Base-by-base conservation (phyloP, 768 basidiomycete genomes). In the Suillus lakei region DNA sequence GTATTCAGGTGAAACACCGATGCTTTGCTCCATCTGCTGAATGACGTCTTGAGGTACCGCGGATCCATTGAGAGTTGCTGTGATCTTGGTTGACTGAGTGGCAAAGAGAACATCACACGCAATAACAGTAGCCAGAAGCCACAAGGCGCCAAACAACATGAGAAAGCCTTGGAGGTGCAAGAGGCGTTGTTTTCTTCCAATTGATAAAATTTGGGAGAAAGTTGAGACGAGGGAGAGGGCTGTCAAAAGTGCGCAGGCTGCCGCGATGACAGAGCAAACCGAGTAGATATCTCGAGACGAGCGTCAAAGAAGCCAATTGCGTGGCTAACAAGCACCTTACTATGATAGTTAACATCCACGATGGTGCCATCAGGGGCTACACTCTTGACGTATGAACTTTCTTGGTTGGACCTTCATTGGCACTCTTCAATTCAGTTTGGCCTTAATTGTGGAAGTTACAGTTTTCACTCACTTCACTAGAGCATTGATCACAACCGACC, bases 81-180 rank as follows among this genome's bases (percentile, higher is more conserved):
- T 66, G 64, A 87, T 76, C 62, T 78, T 72, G n/a, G 80, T 83
- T 28, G 72, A 70, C 53, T 78, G 77, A 64, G 73, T 84, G 21
- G 81, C 79, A 66, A 82, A 80, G 75, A 80, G 80, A 63, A 78
- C 67, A 43, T 81, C 80, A 66, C 81, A 83, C 7, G 81, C 77
- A 23, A 84, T 79, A 65, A 83, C 76, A 60, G 80, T 76, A 28
- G 79, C 82, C 64, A 88, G 76, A 50, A 87, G 74, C 82, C 82
- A 84, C 15, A 77, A 28, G 39, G 77, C 69, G 68, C 79, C 73
- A 70, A 86, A 81, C 21, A 74, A 71, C 67, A 85, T 76, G 43
- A 78, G 28, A 60, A 62, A 51, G 53, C 70, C 77, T 65, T 81
- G 79, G 21, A 78, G 30, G 39, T 63, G 69, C 56, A 81, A 70